phyloP scores from a whole-genome alignment of 2,329 filamentous ascomycete species.

The Xylariaceae sp. region DNA sequence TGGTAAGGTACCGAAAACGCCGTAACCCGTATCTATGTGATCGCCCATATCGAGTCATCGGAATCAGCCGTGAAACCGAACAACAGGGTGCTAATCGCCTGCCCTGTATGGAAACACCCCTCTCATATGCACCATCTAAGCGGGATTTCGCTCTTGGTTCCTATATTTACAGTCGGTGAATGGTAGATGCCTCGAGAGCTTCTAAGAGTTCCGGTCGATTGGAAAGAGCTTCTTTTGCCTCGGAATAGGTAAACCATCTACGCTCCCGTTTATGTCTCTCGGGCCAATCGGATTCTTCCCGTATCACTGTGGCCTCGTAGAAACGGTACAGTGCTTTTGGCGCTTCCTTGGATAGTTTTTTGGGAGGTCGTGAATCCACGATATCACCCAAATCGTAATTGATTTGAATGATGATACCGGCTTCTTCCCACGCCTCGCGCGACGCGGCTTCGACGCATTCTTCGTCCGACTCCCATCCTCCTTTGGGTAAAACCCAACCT shows the following conservation, averaged over 20 bases:
- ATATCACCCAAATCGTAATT: slow-evolving; percentile 84
- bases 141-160: slow-evolving; percentile 5
- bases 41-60: slow-evolving; percentile 22
- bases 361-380: slow-evolving; percentile 75
- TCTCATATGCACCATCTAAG: slow-evolving; percentile 14
- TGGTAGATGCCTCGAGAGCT: slow-evolving; percentile 75
- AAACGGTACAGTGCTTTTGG: slow-evolving; percentile 68
- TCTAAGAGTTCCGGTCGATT: slow-evolving; percentile 82
- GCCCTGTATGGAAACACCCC: slow-evolving; percentile 12
- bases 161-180: slow-evolving; percentile 46
- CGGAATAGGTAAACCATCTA: slow-evolving; percentile 80
- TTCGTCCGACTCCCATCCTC: slow-evolving; percentile 96
- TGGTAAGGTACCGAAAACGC: slow-evolving; percentile 30
- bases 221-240: slow-evolving; percentile 74
- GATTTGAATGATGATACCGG: slow-evolving; percentile 81
- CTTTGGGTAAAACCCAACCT: slow-evolving; percentile 96
- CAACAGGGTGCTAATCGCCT: slow-evolving; percentile 3
- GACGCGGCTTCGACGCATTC: slow-evolving; percentile 77
- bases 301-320: slow-evolving; percentile 82
- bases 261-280: slow-evolving; percentile 88
- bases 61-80: slow-evolving; percentile 16
- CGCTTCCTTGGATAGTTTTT: slow-evolving; percentile 61
- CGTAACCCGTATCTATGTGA: slow-evolving; percentile 34
- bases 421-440: slow-evolving; percentile 97
- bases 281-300: slow-evolving; percentile 84